These are phyloP conservation scores for Aspergillus sp. DNA, from an alignment of 2,329 filamentous ascomycete species.

Conservation along the genomic window DNA sequence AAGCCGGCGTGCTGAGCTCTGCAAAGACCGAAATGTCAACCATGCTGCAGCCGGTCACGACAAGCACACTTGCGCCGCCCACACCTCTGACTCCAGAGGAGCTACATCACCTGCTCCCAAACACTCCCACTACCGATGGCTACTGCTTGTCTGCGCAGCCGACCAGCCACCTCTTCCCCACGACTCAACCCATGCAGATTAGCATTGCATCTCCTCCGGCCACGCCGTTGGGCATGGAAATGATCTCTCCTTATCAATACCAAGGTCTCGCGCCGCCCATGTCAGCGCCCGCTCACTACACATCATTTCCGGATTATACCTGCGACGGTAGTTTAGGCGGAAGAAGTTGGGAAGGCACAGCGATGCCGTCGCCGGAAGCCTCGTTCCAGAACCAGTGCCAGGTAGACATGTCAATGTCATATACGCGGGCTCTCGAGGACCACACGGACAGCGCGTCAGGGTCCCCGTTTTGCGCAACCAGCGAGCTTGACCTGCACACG, in stretches of 20 bases:
- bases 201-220: slow-evolving; percentile 50
- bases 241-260: slow-evolving; percentile 45
- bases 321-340: slow-evolving; percentile 44
- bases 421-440: slow-evolving; percentile 40
- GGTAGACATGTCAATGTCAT: slow-evolving; percentile 44
- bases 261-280: slow-evolving; percentile 44
- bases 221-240: slow-evolving; percentile 46
- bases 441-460: slow-evolving; percentile 36
- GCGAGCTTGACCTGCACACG: slow-evolving; percentile 34
- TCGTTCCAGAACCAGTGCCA: slow-evolving; percentile 40
- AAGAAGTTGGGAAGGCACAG: slow-evolving; percentile 47
- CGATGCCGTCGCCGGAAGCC: slow-evolving; percentile 47
- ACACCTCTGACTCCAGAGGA: slow-evolving; percentile 51
- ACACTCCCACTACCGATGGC: slow-evolving; percentile 43
- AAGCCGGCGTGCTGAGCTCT: slow-evolving; percentile 43
- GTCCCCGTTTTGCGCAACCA: slow-evolving; percentile 39
- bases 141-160: slow-evolving; percentile 44
- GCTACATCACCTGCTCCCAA: slow-evolving; percentile 46
- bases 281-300: slow-evolving; percentile 50
- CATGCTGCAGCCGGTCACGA: slow-evolving; percentile 40
- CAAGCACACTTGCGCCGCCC: slow-evolving; percentile 44
- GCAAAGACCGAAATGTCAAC: slow-evolving; percentile 40
- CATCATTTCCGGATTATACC: slow-evolving; percentile 47
- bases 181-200: slow-evolving; percentile 46
- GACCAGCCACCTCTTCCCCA: slow-evolving; percentile 41